Percentiles rank a stretch among this genome's conserved stretches.
These are phyloP conservation scores for Microcyclosporella mali DNA, from an alignment of 2,329 filamentous ascomycete genomes.

Conservation along the genomic window DNA sequence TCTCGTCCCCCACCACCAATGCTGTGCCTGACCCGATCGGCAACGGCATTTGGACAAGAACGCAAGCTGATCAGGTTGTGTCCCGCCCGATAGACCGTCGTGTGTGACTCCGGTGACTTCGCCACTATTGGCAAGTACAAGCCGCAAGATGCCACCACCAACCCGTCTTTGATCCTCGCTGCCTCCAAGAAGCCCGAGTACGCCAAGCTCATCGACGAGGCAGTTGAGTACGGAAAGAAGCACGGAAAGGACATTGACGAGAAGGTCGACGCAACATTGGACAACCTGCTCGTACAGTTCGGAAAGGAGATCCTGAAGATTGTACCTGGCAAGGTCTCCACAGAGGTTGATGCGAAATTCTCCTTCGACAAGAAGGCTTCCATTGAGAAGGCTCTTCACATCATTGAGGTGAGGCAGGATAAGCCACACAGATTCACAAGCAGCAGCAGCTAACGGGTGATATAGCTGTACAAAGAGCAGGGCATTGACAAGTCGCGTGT, in stretches of 20 bases:
- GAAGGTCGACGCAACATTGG: constrained; percentile 83
- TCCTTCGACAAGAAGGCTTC: constrained; percentile 93
- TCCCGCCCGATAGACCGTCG: constrained; percentile 63
- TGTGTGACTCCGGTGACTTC: constrained; percentile 85
- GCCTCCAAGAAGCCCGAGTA: constrained; percentile 64
- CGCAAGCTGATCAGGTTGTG: constrained; percentile 11
- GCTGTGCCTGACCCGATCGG: constrained; percentile 1
- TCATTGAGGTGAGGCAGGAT: constrained; percentile 74
- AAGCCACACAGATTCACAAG: neutral
- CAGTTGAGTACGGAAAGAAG: constrained; percentile 74
- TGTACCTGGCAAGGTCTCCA: constrained; percentile 96
- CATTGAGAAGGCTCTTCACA: constrained; percentile 90
- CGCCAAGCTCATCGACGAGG: constrained; percentile 24
- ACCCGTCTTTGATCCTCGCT: constrained; percentile 96
- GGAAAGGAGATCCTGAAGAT: constrained; percentile 96
- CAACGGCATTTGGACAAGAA: constrained; percentile 16
- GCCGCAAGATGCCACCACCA: constrained; percentile 99
- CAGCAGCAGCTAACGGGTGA: constrained; percentile 21
- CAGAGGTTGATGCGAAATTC: constrained; percentile 92
- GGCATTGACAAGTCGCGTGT: constrained; percentile 91
- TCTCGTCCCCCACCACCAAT: constrained; percentile 27
- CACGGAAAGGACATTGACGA: constrained; percentile 61
- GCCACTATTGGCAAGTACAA: constrained; percentile 98
- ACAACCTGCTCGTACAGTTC: constrained; percentile 94
- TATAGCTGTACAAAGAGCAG: constrained; percentile 83